Evolutionary conservation across 352 stramenopile genomes (phyloP), one percentile per base, ranked within the genome.

Genomic region (Halophytophthora batemanensis): DNA sequence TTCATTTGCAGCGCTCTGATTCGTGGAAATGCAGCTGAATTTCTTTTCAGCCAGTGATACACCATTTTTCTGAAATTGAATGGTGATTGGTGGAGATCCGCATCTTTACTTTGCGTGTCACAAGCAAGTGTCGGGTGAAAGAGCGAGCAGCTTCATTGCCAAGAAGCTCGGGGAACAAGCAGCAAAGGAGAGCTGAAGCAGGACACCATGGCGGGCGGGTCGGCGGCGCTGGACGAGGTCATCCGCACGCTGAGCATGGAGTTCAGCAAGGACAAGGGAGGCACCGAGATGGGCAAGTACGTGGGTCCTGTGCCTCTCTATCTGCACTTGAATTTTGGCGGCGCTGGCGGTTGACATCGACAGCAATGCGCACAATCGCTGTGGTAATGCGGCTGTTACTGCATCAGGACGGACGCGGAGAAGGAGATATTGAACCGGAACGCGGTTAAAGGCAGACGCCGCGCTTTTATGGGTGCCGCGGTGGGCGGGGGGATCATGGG

Each of bases 341-440:
- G 18, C 17, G 25, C 44, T 62, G 15, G 42, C 13, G 15, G 12
- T 42, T 18, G 37, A 6, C 7, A 39, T n/a, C n/a, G n/a, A n/a
- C n/a, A 23, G 10, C 10, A 25, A 3, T 19, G 21, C 3, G 15
- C 19, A 0, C 46, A 12, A 25, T 33, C 31, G 45, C 6, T 22
- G 18, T 14, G 17, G 3, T 39, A 18, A 28, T 22, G 41, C 37
- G n/a, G n/a, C 51, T 33, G 2, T 14, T 59, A 45, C 31, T 46
- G 38, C n/a, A 6, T 23, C 42, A 90, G 79, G 23, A 87, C 73
- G 34, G 65, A 84, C 11, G 62, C 69, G 3, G 80, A 90, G 60
- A 86, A 74, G 56, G 64, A 81, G 39, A 53, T 88, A 50, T 57
- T 90, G 45, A 52, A 74, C 23, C 69, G 72, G 53, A 73, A 88